Base-by-base conservation (phyloP, 805 yeast genomes). In the Cyberlindnera mycetangii region DNA sequence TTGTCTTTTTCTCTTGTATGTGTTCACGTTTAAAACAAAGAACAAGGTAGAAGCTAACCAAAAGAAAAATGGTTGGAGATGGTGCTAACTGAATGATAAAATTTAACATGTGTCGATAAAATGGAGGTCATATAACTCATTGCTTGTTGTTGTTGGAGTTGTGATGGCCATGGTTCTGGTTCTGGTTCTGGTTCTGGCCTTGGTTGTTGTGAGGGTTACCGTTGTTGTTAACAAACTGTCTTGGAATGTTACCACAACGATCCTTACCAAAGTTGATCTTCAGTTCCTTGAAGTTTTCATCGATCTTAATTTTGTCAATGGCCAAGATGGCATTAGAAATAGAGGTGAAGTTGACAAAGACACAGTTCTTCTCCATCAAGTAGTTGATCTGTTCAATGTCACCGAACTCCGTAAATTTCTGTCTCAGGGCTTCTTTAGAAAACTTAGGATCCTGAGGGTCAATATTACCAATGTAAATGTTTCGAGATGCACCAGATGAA, bases 361-460 rank as follows among this genome's bases (percentile, higher is more conserved):
- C 58, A 51, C 58, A 54, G 38, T 46, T 54, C 48, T 52, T 54
- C 37, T 47, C 97, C 81, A 85, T 58, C 47, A 88, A 72, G 61
- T 85, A 86, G 62, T 93, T 90, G 61, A 93, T 86, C 66, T 90
- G 98, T 66, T 93, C 99, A 53, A 93, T 87, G 52, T 88, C 96
- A 33, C 99, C 99, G 69, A 81, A 90, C 57, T 80, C 83, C 21
- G 79, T 70, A 60, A 92, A 90, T 62, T 85, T 89, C 5, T 66
- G 67, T 55, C 92, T 75, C 54, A 92, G 72, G 54, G 85, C 80
- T 14, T 69, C 67, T 46, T 81, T 80, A 40, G 74, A 72, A 59
- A 74, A 80, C 31, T 44, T 55, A 27, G 53, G 54, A 42, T 58
- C 59, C 10, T 53, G 39, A 32, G 66, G 66, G 43, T 75, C 74